Conservation (phyloP, 2,329 filamentous ascomycete species). For the Pochonia chlamydosporia region DNA sequence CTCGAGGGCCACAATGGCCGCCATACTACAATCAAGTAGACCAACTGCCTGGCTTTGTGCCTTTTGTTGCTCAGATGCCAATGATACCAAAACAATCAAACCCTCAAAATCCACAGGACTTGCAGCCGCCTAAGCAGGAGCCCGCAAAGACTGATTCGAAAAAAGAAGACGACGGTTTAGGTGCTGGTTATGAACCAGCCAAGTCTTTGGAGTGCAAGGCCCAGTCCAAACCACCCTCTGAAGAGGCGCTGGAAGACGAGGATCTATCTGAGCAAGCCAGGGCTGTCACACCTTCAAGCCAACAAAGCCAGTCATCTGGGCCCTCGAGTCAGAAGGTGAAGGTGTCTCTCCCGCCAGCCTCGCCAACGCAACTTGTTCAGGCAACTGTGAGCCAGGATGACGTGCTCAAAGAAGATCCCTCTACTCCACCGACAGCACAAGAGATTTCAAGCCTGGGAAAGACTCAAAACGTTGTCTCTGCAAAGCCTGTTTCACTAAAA, state of each 20-base stretch:
- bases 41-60: not conserved
- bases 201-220: slow-evolving; percentile 6
- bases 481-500: not conserved
- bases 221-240: slow-evolving; percentile 24
- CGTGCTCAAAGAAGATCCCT: not conserved
- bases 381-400: not conserved
- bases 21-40: not conserved
- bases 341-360: slow-evolving; percentile 14
- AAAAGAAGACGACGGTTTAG: not conserved
- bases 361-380: slow-evolving; percentile 1
- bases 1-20: not conserved
- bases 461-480: not conserved
- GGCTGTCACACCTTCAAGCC: slow-evolving; percentile 6
- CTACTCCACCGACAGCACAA: not conserved
- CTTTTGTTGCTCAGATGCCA: not conserved
- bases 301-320: slow-evolving; percentile 2
- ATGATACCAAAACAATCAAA: not conserved
- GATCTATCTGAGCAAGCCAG: slow-evolving; percentile 1
- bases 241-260: slow-evolving; percentile 17
- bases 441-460: not conserved
- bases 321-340: slow-evolving; percentile 11
- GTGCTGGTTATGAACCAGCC: not conserved
- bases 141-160: not conserved
- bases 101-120: not conserved
- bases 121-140: not conserved